Percentiles rank a stretch among this genome's conserved stretches.
Evolutionary conservation across 164 flowering plant species (phyloP).

Genomic region (Warburgia ugandensis): DNA sequence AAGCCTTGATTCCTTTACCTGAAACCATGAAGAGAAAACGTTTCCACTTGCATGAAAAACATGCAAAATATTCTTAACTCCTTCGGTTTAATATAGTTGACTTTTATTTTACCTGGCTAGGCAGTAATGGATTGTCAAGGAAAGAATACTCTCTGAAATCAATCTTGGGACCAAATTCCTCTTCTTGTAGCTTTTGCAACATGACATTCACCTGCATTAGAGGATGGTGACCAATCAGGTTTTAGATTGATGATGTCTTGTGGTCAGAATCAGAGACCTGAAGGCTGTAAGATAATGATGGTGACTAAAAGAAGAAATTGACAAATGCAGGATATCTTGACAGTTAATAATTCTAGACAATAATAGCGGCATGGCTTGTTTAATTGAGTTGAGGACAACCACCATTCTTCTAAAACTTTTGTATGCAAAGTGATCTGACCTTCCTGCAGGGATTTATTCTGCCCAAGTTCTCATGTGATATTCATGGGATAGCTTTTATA

Average conservation of each 20-base stretch:
- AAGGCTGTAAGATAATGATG: not conserved
- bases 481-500: too few relatives aligned
- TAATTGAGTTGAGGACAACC: too few relatives aligned
- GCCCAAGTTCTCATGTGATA: too few relatives aligned
- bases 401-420: too few relatives aligned
- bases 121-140: constrained; percentile 67
- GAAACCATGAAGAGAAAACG: constrained; percentile 13
- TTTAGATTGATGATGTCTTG: not conserved
- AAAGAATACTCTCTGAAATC: constrained; percentile 80
- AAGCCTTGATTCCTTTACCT: constrained; percentile 95
- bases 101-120: constrained; percentile 40
- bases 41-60: not conserved
- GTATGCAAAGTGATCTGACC: too few relatives aligned
- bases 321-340: not conserved
- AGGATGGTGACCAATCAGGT: constrained; percentile 4
- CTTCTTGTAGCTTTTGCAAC: constrained; percentile 52
- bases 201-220: constrained; percentile 67
- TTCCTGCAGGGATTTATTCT: too few relatives aligned
- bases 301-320: too few relatives aligned
- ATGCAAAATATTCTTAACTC: not conserved
- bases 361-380: too few relatives aligned
- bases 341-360: too few relatives aligned
- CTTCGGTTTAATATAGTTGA: not conserved
- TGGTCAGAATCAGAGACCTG: not conserved
- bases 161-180: constrained; percentile 73